Evolutionary conservation across 257 asterid species (phyloP), one percentile per base, ranked within the genome.

Genomic region (Agastache rugosa): DNA sequence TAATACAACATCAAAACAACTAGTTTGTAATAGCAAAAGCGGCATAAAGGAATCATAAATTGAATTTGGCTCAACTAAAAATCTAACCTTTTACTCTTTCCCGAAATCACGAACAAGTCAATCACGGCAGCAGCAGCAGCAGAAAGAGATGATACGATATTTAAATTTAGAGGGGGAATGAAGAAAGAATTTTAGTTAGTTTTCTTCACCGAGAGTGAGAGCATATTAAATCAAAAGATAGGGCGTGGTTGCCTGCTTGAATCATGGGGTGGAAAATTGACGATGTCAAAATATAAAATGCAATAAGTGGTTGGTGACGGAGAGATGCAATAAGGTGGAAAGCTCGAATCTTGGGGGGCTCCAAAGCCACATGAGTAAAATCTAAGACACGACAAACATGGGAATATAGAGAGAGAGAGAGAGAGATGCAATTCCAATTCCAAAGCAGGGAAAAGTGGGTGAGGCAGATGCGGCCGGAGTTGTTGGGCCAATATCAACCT

Each of bases 381-480:
- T 78, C 74, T n/a, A 71, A 71, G 75, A 75, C 35, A 37, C 75
- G 80, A 78, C 81, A 78, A 71, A 71, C 10, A 44, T 77, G 47
- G 76, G 75, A 73, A 39, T 47, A 42, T 17, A 61, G 61, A 25
- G 54, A 31, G 48, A 41, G 74, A 51, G 76, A 47, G 68, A 71
- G 72, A 79, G 48, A 42, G 48, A 16, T 16, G n/a, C 19, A 47
- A 34, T 34, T 34, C 39, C 39, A 6, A 47, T 16, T 53, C 17
- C 53, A 41, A 17, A 39, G 67, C 79, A 79, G 59, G 58, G 22
- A 41, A 11, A 34, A 73, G 79, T 68, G 78, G 86, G 80, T 79
- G 78, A 77, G 82, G 70, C 44, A 69, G 76, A 50, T 83, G 84
- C 73, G 86, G 84, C 73, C 61, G 73, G 78, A 59, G 78, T 78